Base-by-base conservation (phyloP, 2,329 filamentous ascomycete species). In the Parafenestella ontariensis region DNA sequence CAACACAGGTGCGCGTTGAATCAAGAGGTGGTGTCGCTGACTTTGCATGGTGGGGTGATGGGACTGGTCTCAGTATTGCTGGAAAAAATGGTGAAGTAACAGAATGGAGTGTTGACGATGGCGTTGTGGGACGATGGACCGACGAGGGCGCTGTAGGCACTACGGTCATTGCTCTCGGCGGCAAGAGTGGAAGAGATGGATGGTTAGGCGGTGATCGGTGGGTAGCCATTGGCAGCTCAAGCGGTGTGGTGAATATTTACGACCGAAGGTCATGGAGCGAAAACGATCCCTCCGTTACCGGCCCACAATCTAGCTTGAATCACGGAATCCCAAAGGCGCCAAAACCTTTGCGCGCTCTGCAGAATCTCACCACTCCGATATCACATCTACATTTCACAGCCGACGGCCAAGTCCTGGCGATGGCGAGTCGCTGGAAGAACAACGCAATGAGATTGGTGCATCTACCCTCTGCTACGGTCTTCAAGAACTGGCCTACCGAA, bases 401-500 rank as follows among this genome's bases (percentile, higher is more conserved):
- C 0, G 94, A 98, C 75, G 92, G 92, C 1, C 95, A 99, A 78
- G 79, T 98, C 46, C 79, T 99, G 64, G 91, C 88, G 0, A 92
- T 98, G 81, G 90, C 87, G 36, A 96, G 91, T 76, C 85, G 85
- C 58, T 90, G 90, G 83, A 96, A 96, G 83, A 89, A 89, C 72
- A 92, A 97, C 77, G 91, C 93, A 0, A 78, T 99, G 74, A 84
- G 90, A 69, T 79, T 99, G 62, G 92, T 94, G 28, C 95, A 99
- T 76, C 79, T 99, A 64, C 93, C 94, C 0, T 93, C 86, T 64
- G 96, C 92, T 75, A 96, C 92, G 1, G 91, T 98, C 18, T 99
- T 95, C 82, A 87, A 89, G 69, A 99, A 99, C 77, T 99, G 95
- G 95, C 95, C 95, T 21, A 99, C 94, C 49, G 86, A 87, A 60